Conservation (phyloP, 495 filamentous ascomycete species). For the Penicillium canescens region DNA sequence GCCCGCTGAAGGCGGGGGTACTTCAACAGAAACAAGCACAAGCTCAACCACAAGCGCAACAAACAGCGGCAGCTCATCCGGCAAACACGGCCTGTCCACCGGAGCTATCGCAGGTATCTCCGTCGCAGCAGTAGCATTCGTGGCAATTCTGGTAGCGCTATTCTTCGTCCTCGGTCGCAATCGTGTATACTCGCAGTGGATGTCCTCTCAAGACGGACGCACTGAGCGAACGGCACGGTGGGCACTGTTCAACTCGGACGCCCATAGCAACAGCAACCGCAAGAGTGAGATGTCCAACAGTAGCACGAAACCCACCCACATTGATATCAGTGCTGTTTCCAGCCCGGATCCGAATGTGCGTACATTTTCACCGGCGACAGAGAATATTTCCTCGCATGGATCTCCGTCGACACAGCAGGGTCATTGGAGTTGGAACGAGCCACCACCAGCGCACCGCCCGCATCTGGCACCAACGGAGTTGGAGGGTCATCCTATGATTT, state of each 20-base stretch:
- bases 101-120: constrained; percentile 43
- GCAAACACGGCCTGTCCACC: constrained; percentile 21
- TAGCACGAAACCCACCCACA: constrained; percentile 1
- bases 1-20: constrained; percentile 35
- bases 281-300: constrained; percentile 20
- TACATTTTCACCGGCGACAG: constrained; percentile 12
- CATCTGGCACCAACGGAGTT: constrained; percentile 25
- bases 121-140: constrained; percentile 31
- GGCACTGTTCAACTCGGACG: constrained; percentile 25
- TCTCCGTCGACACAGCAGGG: constrained; percentile 6
- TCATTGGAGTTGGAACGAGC: constrained; percentile 31
- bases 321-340: constrained; percentile 8
- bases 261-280: constrained; percentile 1
- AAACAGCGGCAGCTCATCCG: not conserved
- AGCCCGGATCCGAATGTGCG: constrained; percentile 17
- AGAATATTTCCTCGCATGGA: not conserved
- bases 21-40: constrained; percentile 5
- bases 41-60: constrained; percentile 2
- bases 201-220: constrained; percentile 33
- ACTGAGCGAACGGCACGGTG: constrained; percentile 33
- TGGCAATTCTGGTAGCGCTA: constrained; percentile 32
- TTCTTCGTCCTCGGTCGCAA: constrained; percentile 45
- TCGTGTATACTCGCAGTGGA: constrained; percentile 37
- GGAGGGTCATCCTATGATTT: constrained; percentile 17
- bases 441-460: not conserved